These are phyloP conservation scores for Tricladium varicosporioides DNA, from an alignment of 2,329 filamentous ascomycete species.

Conservation along the genomic window DNA sequence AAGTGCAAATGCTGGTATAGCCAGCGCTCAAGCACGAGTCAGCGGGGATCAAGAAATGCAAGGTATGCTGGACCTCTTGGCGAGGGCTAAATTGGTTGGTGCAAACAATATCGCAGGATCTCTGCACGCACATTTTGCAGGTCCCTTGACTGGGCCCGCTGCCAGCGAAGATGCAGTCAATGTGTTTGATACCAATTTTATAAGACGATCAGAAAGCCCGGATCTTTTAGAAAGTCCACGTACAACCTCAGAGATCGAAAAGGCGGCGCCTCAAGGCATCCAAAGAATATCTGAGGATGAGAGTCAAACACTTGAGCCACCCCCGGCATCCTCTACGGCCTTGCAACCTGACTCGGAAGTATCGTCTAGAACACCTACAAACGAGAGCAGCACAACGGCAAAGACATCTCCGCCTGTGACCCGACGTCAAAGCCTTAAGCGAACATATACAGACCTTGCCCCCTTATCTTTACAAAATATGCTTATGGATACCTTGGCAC, in stretches of 20 bases:
- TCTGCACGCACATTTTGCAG: conserved; percentile 45
- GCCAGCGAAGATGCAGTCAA: conserved; percentile 67
- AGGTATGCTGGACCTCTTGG: conserved; percentile 84
- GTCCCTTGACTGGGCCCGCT: conserved; percentile 79
- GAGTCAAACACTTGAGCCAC: conserved; percentile 21
- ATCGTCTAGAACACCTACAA: conserved; percentile 53
- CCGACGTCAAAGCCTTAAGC: conserved; percentile 69
- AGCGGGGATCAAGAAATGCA: conserved; percentile 84
- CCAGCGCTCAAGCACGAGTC: conserved; percentile 78
- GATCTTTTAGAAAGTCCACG: conserved; percentile 39
- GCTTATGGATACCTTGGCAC: conserved; percentile 79
- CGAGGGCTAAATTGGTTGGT: conserved; percentile 75
- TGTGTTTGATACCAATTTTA: conserved; percentile 81
- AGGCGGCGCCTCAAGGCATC: conserved; percentile 11
- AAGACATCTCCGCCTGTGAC: conserved; percentile 54
- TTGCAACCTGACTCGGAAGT: conserved; percentile 40
- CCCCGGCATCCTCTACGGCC: conserved; percentile 20
- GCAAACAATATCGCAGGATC: conserved; percentile 57
- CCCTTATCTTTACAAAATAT: conserved; percentile 75
- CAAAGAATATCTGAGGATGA: conserved; percentile 13
- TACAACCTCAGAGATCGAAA: conserved; percentile 22
- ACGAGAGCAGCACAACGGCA: conserved; percentile 53
- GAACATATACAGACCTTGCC: conserved; percentile 83
- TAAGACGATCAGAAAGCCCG: conserved; percentile 51
- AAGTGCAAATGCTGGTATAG: conserved; percentile 69